Base-by-base conservation (phyloP, 345 rosid genomes). In the Jatropha curcas region DNA sequence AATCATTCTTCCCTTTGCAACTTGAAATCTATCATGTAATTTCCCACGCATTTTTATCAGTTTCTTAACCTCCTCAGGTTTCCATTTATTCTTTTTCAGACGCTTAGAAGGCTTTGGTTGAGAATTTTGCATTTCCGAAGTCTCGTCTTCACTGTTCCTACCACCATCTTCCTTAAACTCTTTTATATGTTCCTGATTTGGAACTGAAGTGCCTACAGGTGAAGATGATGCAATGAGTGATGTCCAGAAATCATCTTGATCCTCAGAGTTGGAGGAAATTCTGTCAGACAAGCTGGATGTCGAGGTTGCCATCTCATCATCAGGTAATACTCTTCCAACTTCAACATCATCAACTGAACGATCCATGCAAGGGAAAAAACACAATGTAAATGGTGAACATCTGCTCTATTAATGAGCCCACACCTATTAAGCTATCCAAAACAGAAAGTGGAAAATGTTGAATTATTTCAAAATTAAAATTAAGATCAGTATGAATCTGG, bases 1-100 rank as follows among this genome's bases (percentile, higher is more conserved):
- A 55, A 88, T 93, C 99, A 92, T 95, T 80, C 97, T 87, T 43
- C 98, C 93, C 82, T 87, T 92, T 57, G 84, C 96, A 65, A 87
- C 85, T 60, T 86, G 86, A 77, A 95, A 95, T 83, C 84, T 88
- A 53, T 80, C 70, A 75, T 88, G 87, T 68, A 92, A 73, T 65
- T 86, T 85, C 74, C 94, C 88, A 2, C 98, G 90, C 82, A 78
- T 70, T 84, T 83, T 78, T 48, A 95, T 92, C 71, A 95, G 87
- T 75, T 80, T 80, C 84, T 86, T 91, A 19, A 92, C 77, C 83
- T 95, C 99, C 79, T 86, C 94, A 1, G 94, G 92, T 78, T 91
- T 92, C 99, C 99, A 92, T 78, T 87, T 92, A 85, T 86, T 92
- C 60, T 74, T 82, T 74, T 75, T 88, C 65, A 63, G 79, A 28